Evolutionary conservation across 2,329 filamentous ascomycete species (phyloP).

Genomic region (Cercospora sp.): DNA sequence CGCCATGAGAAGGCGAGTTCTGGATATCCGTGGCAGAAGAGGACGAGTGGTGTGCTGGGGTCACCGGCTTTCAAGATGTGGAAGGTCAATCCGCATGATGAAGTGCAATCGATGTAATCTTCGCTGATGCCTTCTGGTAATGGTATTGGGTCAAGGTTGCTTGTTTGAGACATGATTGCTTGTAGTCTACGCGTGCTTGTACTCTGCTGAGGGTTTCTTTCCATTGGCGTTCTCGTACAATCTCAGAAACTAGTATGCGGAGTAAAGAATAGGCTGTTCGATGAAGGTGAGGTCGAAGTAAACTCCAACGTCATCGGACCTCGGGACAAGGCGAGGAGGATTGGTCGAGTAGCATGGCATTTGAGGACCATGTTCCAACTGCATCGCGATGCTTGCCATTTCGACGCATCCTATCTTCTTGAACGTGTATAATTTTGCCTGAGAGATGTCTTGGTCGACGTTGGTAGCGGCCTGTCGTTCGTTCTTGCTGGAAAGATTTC

Average conservation of each 20-base stretch:
- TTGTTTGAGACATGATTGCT: conserved; percentile 16
- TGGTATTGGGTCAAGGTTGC: conserved; percentile 48
- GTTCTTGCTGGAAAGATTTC: no score
- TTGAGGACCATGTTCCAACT: not conserved
- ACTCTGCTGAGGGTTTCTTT: not conserved
- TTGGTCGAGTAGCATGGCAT: not conserved
- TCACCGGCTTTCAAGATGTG: conserved; percentile 61
- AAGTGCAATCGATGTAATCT: conserved; percentile 57
- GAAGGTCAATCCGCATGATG: conserved; percentile 58
- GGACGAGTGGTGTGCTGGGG: conserved; percentile 54
- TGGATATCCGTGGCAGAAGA: conserved; percentile 67
- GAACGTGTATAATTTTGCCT: no score
- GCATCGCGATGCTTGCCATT: not conserved
- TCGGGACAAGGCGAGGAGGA: conserved; percentile 9
- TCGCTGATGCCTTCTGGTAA: conserved; percentile 58
- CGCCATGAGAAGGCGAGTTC: conserved; percentile 71
- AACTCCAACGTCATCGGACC: conserved; percentile 6
- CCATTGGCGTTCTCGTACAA: not conserved
- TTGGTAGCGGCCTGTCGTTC: no score
- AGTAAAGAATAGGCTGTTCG: not conserved
- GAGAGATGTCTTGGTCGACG: no score
- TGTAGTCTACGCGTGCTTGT: not conserved
- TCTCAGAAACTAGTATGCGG: not conserved
- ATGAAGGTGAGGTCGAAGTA: not conserved
- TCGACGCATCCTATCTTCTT: not conserved